Evolutionary conservation across 2,329 filamentous ascomycete species (phyloP).

Genomic region (Emmonsiellopsis sp.): DNA sequence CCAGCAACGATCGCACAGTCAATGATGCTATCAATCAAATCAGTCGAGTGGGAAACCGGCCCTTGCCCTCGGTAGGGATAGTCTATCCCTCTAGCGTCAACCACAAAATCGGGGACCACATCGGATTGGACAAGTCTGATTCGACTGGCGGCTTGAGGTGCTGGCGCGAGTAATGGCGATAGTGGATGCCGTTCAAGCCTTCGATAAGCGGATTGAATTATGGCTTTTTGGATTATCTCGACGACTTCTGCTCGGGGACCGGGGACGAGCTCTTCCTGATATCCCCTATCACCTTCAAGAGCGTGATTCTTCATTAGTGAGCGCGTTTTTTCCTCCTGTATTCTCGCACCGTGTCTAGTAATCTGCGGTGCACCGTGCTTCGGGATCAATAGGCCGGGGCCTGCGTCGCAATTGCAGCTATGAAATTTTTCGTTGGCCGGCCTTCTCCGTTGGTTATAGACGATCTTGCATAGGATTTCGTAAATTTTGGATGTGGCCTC

Average conservation of each 20-base stretch:
- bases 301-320: background rate
- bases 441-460: slow-evolving; percentile 9
- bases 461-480: slow-evolving; percentile 9
- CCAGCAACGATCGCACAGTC: slow-evolving; percentile 27
- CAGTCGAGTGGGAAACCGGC: slow-evolving; percentile 14
- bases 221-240: slow-evolving; percentile 16
- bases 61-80: slow-evolving; percentile 23
- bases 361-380: slow-evolving; percentile 9
- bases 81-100: slow-evolving; percentile 14
- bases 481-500: background rate
- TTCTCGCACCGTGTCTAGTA: slow-evolving; percentile 6
- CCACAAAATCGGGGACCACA: slow-evolving; percentile 5
- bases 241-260: slow-evolving; percentile 1
- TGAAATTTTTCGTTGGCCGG: slow-evolving; percentile 9
- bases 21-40: slow-evolving; percentile 16
- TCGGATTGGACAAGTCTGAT: background rate
- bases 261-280: background rate
- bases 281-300: background rate
- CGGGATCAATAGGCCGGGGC: slow-evolving; percentile 8
- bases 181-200: slow-evolving; percentile 22
- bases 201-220: slow-evolving; percentile 20
- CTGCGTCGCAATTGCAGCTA: slow-evolving; percentile 9
- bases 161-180: slow-evolving; percentile 8
- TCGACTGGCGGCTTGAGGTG: background rate
- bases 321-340: background rate